Percentiles rank a stretch among this genome's conserved stretches.
phyloP scores from a whole-genome alignment of 768 basidiomycete species.

The Hirschioporus abietinus region DNA sequence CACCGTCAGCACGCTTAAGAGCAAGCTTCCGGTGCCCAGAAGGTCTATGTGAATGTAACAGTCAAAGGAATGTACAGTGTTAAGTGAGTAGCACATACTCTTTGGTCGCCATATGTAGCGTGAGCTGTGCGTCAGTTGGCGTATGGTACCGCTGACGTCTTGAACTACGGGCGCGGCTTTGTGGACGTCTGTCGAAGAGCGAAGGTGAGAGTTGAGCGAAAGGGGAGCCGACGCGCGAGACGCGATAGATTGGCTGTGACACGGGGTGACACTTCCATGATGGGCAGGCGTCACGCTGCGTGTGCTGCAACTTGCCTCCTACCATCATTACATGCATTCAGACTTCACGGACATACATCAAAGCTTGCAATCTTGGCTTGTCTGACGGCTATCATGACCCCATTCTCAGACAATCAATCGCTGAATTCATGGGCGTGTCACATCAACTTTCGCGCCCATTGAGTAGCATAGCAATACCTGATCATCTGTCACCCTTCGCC shows the following conservation, averaged over 20 bases:
- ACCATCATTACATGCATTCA: neutral
- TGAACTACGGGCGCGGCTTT: neutral
- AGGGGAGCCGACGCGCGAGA: neutral
- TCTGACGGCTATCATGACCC: neutral
- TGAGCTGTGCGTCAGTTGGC: neutral
- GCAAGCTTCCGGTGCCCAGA: conserved; percentile 51
- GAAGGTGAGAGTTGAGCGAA: neutral
- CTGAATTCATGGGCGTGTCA: neutral
- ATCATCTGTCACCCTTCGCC: neutral
- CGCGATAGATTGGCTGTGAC: neutral
- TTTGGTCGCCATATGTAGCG: neutral
- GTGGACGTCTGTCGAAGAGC: neutral
- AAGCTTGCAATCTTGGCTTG: neutral
- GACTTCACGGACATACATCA: neutral
- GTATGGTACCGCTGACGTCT: neutral
- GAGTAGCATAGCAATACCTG: neutral
- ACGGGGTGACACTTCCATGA: neutral
- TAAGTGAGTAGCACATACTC: neutral
- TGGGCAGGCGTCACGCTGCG: neutral
- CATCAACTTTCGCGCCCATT: neutral
- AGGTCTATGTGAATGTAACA: neutral
- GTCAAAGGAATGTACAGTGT: neutral
- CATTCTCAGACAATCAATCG: neutral
- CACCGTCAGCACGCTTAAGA: conserved; percentile 79
- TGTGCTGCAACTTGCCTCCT: neutral